Base-by-base conservation (phyloP, 768 basidiomycete species). In the Boletus reticulatus region DNA sequence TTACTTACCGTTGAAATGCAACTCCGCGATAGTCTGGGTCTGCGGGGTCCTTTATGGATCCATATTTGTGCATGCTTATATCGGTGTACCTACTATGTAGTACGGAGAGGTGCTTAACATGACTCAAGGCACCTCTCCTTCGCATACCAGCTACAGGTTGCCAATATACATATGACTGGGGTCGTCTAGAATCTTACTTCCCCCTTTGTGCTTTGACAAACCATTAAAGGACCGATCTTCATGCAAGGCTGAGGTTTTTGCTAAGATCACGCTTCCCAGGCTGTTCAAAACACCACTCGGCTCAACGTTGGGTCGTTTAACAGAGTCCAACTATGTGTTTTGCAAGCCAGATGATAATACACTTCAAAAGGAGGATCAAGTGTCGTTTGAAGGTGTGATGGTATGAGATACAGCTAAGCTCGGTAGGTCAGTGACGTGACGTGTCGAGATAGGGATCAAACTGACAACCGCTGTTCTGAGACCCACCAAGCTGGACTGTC, bases 401-500 rank as follows among this genome's bases (percentile, higher is more conserved):
- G 34, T 42, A 24, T 57, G 51, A 14, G 10, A 48, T 14, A 34
- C 27, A 41, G 51, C 56, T 53, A 22, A 48, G 6, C 9, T 20
- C 14, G 8, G 4, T 2, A 20, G 29, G 41, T 53, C 41, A 43
- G 46, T 32, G 27, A 31, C 16, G 16, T 32, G 12, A 29, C 13
- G 7, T 38, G 11, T 2, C n/a, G 19, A 22, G n/a, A 4, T 12
- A 17, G 34, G 24, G 32, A 42, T 42, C 39, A 24, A 39, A 59
- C 55, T 9, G n/a, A 58, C 53, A 34, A 12, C 53, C 56, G n/a
- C 56, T 57, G 43, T 58, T 52, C 13, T 39, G 1, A 20, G 29
- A 11, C 12, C 56, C 59, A 6, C 44, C 56, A 6, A 43, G 3
- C 2, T 60, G 43, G 9, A 48, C n/a, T n/a, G 59, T 54, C 4